phyloP scores from a whole-genome alignment of 176 grass and related monocot genomes.

The Secale cereale region DNA sequence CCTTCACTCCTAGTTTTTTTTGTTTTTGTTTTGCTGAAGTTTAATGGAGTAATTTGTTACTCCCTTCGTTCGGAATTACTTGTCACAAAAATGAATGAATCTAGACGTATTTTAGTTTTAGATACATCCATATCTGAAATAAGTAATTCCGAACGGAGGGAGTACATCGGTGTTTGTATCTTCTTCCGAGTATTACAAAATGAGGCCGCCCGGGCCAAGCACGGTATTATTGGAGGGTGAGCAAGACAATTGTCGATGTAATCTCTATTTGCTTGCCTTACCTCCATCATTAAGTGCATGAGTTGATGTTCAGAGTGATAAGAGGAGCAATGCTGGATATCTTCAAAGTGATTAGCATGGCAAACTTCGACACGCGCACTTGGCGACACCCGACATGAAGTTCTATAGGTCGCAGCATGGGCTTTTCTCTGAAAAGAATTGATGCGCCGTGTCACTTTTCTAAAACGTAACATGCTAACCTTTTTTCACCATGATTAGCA shows the following conservation, averaged over 20 bases:
- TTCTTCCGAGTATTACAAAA: neutral
- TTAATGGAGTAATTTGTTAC: neutral
- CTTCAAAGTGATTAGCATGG: neutral
- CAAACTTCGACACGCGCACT: neutral
- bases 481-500: neutral
- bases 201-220: neutral
- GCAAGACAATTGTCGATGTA: no score
- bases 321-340: neutral
- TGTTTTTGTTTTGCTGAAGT: neutral
- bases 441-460: neutral
- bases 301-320: constrained; percentile 4
- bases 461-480: neutral
- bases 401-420: constrained; percentile 19
- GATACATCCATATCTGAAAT: no score
- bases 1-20: neutral
- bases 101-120: no score
- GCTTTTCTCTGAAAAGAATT: constrained; percentile 17
- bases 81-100: no score
- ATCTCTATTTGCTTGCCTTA: no score
- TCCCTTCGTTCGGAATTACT: no score
- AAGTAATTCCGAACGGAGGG: no score
- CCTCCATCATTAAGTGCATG: neutral
- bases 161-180: neutral
- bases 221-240: no score
- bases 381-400: constrained; percentile 19